phyloP scores from a whole-genome alignment of 2,329 filamentous ascomycete genomes.

The Phoma sp. region DNA sequence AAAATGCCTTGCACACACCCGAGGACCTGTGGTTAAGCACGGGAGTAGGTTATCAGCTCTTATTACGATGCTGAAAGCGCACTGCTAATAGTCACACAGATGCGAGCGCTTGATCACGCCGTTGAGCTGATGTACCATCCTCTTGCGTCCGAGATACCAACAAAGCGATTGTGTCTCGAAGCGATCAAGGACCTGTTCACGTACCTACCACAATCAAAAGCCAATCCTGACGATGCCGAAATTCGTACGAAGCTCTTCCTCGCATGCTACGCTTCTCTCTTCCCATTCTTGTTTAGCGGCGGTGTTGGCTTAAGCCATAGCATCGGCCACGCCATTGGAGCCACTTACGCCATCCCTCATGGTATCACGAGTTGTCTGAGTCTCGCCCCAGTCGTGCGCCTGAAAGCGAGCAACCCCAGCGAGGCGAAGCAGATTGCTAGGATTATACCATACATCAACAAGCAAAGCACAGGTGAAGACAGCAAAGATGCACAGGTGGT shows the following conservation, averaged over 20 bases:
- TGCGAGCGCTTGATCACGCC: constrained; percentile 64
- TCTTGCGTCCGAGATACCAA: constrained; percentile 58
- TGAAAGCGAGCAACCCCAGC: constrained; percentile 57
- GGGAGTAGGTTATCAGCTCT: constrained; percentile 41
- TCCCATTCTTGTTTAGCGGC: constrained; percentile 58
- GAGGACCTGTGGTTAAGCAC: constrained; percentile 60
- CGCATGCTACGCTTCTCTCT: constrained; percentile 60
- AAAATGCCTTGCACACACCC: constrained; percentile 61
- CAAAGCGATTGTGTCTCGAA: constrained; percentile 55
- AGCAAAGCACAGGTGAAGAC: constrained; percentile 52
- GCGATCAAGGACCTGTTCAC: constrained; percentile 61
- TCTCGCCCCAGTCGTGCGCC: constrained; percentile 60
- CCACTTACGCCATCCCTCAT: constrained; percentile 64
- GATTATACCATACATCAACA: constrained; percentile 55
- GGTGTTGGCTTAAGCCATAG: constrained; percentile 59
- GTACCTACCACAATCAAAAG: constrained; percentile 60
- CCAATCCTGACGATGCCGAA: constrained; percentile 56
- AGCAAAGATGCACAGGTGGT: constrained; percentile 55
- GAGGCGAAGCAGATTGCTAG: constrained; percentile 59
- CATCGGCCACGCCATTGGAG: constrained; percentile 61
- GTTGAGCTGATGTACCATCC: constrained; percentile 64
- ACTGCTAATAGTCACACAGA: constrained; percentile 27
- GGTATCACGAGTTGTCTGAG: constrained; percentile 64
- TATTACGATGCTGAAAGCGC: not conserved
- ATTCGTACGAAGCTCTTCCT: constrained; percentile 61